Evolutionary conservation across 2,329 filamentous ascomycete species (phyloP).

Genomic region (Aureobasidium uvarum): DNA sequence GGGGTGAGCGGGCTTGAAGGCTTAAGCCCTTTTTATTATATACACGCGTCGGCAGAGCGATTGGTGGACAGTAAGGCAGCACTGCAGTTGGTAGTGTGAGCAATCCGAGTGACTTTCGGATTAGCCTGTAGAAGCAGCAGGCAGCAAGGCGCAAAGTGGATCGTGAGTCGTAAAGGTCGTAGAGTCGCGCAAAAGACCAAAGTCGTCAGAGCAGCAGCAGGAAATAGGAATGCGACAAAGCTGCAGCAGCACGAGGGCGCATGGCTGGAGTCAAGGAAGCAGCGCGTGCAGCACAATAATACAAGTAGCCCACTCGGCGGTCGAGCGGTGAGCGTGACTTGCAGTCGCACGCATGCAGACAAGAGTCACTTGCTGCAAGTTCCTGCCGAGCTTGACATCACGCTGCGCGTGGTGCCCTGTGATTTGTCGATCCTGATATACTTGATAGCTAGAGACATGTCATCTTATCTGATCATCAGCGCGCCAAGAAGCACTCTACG

Average conservation of each 20-base stretch:
- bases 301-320: neutral
- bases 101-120: conserved; percentile 1
- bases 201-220: conserved; percentile 13
- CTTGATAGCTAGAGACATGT: neutral
- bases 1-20: neutral
- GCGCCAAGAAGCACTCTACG: conserved; percentile 12
- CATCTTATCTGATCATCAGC: neutral
- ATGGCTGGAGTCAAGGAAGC: neutral
- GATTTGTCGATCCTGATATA: conserved; percentile 21
- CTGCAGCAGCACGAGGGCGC: neutral
- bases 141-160: conserved; percentile 15
- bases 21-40: neutral
- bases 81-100: conserved; percentile 20
- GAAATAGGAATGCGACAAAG: neutral
- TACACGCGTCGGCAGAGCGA: conserved; percentile 15
- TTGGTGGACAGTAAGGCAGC: conserved; percentile 24
- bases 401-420: conserved; percentile 13
- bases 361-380: neutral
- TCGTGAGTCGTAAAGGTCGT: conserved; percentile 10
- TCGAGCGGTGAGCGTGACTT: conserved; percentile 20
- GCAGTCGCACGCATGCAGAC: conserved; percentile 17
- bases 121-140: neutral
- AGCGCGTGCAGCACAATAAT: neutral
- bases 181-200: neutral
- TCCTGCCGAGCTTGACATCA: neutral